phyloP scores from a whole-genome alignment of 768 basidiomycete species.

The Mycena leptocephala region DNA sequence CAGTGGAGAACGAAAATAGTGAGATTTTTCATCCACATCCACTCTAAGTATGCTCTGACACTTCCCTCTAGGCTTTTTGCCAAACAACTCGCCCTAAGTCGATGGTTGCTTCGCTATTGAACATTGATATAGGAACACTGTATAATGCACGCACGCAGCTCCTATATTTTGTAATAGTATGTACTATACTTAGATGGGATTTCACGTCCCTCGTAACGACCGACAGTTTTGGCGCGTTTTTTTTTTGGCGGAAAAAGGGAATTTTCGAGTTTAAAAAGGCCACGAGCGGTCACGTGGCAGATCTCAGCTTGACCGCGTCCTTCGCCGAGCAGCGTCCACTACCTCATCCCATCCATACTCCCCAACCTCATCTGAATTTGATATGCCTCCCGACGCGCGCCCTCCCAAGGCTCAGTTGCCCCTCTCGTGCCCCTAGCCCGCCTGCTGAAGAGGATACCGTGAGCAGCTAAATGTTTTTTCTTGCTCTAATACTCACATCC shows the following conservation, averaged over 20 bases:
- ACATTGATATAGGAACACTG: conserved; percentile 19
- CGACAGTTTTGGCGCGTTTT: not conserved
- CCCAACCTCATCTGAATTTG: not conserved
- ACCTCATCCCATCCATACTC: not conserved
- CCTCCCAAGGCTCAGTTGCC: conserved; percentile 61
- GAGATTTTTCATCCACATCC: not conserved
- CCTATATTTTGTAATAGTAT: conserved; percentile 18
- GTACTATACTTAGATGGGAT: conserved; percentile 1
- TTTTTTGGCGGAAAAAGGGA: not conserved
- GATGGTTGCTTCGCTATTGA: not conserved
- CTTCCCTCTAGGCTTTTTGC: not conserved
- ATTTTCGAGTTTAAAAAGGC: not conserved
- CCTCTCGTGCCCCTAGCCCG: conserved; percentile 69
- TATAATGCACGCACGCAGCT: conserved; percentile 16
- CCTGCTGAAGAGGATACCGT: conserved; percentile 60
- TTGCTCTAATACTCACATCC: conserved; percentile 2
- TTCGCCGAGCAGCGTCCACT: not conserved
- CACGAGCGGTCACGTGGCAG: conserved; percentile 22
- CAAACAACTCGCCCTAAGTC: not conserved
- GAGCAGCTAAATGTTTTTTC: conserved; percentile 6
- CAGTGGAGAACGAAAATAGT: conserved; percentile 30
- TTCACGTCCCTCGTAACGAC: too few relatives aligned
- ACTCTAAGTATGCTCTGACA: not conserved
- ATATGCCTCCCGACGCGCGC: conserved; percentile 71
- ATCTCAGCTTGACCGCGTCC: not conserved